phyloP scores from a whole-genome alignment of 306 rosid genomes.

The Trifolium fragiferum region DNA sequence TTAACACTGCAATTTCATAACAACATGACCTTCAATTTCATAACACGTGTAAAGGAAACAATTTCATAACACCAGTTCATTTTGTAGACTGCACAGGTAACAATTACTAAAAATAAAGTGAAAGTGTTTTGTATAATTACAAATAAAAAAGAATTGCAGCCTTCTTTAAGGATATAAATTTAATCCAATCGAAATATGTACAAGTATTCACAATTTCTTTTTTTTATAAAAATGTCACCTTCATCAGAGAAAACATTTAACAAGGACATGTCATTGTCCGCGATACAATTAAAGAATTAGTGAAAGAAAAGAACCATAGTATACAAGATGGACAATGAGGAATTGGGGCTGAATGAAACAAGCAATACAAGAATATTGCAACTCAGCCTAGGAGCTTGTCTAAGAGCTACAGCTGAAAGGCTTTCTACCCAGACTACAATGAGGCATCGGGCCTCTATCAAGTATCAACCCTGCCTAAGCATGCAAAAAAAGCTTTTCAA shows the following conservation, averaged over 20 bases:
- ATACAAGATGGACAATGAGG: conserved; percentile 17
- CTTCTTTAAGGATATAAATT: conserved; percentile 20
- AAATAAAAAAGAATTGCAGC: conserved; percentile 4
- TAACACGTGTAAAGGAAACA: too few relatives aligned
- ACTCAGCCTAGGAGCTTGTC: conserved; percentile 16
- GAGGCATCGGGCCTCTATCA: not conserved
- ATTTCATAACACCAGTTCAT: too few relatives aligned
- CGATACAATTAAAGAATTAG: not conserved
- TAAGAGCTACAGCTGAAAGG: conserved; percentile 24
- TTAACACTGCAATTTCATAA: too few relatives aligned
- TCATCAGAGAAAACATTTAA: not conserved
- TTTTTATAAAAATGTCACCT: too few relatives aligned
- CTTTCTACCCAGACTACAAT: not conserved
- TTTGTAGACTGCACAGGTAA: not conserved
- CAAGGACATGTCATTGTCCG: not conserved
- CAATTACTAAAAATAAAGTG: not conserved
- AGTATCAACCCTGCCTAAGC: conserved; percentile 4
- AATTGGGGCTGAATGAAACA: not conserved
- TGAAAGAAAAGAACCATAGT: not conserved
- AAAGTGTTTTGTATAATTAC: conserved; percentile 26
- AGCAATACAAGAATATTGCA: conserved; percentile 24
- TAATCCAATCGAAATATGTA: not conserved
- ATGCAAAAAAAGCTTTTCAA: conserved; percentile 12
- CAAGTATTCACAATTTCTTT: not conserved
- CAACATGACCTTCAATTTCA: too few relatives aligned